Base-by-base conservation (phyloP, 805 yeast species). In the Helenozyma rhizophorensis region DNA sequence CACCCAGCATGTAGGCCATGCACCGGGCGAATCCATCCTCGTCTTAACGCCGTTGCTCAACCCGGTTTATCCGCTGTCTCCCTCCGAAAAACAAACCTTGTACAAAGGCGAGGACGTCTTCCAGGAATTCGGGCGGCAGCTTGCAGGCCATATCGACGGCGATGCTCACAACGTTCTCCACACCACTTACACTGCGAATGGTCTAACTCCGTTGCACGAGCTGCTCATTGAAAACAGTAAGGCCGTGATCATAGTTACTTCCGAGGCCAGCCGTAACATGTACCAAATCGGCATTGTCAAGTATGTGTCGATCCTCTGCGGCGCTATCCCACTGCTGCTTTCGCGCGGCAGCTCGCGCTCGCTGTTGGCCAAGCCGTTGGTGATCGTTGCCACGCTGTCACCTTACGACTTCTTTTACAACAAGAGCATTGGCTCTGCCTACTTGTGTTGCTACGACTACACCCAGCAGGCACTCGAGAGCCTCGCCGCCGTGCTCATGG, bases 371-470 rank as follows among this genome's bases (percentile, higher is more conserved):
- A 76, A 74, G 43, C 82, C 81, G 4, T 56, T 78, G 47, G 62
- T 78, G 9, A 66, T 76, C 3, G 65, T 76, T n/a, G 78, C 82
- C 4, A 77, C 80, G 0, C 71, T 76, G 36, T 71, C 79, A 4
- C 83, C 84, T 1, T 76, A 74, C 44, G 83, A 78, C 45, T 72
- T 78, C 47, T 70, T 73, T 29, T 71, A 74, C 35, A 75, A 74
- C 35, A 68, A 69, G 30, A 65, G 67, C 26, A 69, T 76, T 19
- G 78, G 78, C 2, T 68, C 76, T 29, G 68, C 78, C 1, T 77
- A 77, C 47, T 53, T 78, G 28, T 78, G 83, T 46, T 70, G 78
- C 32, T 78, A 72, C 47, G 83, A 78, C 52, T 78, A 75, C 49
- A 76, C 83, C 1, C 54, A 60, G 13, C 68, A 66, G 43, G 79